phyloP scores from a whole-genome alignment of 352 stramenopile species.

The Globisporangium okanoganense region DNA sequence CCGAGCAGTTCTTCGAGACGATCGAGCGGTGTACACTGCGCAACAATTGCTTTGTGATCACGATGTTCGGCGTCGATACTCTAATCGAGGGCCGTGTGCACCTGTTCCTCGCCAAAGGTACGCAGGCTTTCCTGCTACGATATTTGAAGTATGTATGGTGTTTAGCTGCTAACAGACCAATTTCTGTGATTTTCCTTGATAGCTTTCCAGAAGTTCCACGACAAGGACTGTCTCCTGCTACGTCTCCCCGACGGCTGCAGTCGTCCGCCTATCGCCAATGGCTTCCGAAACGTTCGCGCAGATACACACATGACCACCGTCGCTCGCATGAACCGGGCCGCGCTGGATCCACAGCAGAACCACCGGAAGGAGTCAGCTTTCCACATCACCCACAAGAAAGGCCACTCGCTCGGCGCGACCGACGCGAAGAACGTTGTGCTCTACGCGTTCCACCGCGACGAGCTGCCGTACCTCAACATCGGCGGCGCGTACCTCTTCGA shows the following conservation, averaged over 20 bases:
- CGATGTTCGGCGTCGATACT: conserved; percentile 43
- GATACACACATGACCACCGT: conserved; percentile 41
- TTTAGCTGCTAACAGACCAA: not conserved
- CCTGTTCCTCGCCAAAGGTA: conserved; percentile 60
- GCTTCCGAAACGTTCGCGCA: conserved; percentile 37
- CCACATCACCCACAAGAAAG: not conserved
- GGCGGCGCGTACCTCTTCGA: conserved; percentile 29
- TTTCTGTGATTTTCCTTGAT: not conserved
- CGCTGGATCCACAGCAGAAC: conserved; percentile 18
- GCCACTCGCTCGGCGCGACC: conserved; percentile 13
- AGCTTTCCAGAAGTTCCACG: conserved; percentile 56
- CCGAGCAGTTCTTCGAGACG: conserved; percentile 42
- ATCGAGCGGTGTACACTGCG: conserved; percentile 51
- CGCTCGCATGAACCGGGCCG: conserved; percentile 24
- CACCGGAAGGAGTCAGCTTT: conserved; percentile 2
- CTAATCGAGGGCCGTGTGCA: conserved; percentile 37
- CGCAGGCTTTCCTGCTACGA: conserved; percentile 1
- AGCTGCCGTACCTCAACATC: conserved; percentile 49
- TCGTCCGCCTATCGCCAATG: conserved; percentile 35
- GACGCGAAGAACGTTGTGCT: conserved; percentile 27
- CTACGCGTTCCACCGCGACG: conserved; percentile 63
- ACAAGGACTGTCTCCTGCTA: conserved; percentile 58
- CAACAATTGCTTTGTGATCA: conserved; percentile 57
- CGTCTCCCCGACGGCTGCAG: conserved; percentile 41
- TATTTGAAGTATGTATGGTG: not conserved